These are phyloP conservation scores for Claviceps sp. DNA, from an alignment of 2,329 filamentous ascomycete genomes.

Conservation along the genomic window DNA sequence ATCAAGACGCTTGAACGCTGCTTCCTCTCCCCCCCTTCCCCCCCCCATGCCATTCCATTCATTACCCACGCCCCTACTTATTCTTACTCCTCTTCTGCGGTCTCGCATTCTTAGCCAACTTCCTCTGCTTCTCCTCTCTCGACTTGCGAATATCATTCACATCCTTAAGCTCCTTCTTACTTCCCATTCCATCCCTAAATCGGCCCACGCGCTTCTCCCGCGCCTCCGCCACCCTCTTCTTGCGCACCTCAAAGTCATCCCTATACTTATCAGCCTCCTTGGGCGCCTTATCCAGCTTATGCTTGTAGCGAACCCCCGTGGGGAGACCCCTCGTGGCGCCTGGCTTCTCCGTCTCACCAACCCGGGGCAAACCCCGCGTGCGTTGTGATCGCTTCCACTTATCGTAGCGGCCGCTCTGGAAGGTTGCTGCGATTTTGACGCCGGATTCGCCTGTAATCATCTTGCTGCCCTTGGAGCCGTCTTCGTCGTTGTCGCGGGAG, in stretches of 20 bases:
- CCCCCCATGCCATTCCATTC: not conserved
- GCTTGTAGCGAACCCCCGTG: constrained; percentile 52
- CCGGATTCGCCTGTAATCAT: constrained; percentile 84
- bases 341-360: constrained; percentile 64
- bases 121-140: constrained; percentile 61
- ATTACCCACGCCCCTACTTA: constrained; percentile 1
- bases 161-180: constrained; percentile 64
- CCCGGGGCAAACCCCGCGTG: constrained; percentile 61
- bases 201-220: constrained; percentile 69
- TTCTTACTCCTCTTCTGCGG: constrained; percentile 46
- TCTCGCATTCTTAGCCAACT: constrained; percentile 76
- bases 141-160: constrained; percentile 76
- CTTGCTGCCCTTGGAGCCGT: constrained; percentile 59
- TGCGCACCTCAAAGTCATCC: constrained; percentile 80
- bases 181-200: constrained; percentile 60
- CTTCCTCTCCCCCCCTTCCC: not conserved
- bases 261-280: constrained; percentile 88
- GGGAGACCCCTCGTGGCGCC: constrained; percentile 12
- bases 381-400: constrained; percentile 81
- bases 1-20: not conserved
- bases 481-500: constrained; percentile 79
- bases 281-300: constrained; percentile 76
- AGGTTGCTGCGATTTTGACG: constrained; percentile 87
- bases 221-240: constrained; percentile 79
- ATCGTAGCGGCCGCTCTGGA: constrained; percentile 89